A percentile compares a stretch with the other conserved stretches of the same genome.
Conservation (phyloP, 805 yeast genomes). For the Teunomyces cretensis region DNA sequence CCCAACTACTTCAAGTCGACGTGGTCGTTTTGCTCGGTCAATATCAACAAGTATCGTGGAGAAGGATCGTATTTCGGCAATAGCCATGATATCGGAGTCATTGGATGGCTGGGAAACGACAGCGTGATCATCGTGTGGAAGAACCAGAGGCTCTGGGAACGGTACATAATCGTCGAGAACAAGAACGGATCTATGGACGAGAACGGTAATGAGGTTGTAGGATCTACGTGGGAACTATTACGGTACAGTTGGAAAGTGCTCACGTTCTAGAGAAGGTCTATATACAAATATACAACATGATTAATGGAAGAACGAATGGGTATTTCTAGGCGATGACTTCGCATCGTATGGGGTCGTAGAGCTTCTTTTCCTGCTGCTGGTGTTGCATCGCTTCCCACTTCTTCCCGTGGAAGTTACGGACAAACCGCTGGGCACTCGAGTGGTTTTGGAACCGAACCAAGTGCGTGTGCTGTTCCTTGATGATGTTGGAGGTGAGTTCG, state of each 20-base stretch:
- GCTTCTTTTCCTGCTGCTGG: constrained; percentile 22
- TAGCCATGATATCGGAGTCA: constrained; percentile 29
- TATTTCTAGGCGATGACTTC: constrained; percentile 27
- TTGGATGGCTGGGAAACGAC: constrained; percentile 79
- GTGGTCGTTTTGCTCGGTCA: constrained; percentile 83
- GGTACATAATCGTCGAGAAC: constrained; percentile 65
- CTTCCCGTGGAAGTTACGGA: constrained; percentile 53
- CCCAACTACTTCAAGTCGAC: constrained; percentile 73
- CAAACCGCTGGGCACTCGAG: constrained; percentile 51
- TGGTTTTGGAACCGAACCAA: constrained; percentile 46
- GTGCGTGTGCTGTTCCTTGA: constrained; percentile 23
- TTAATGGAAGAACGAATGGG: neutral
- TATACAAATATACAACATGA: constrained; percentile 3
- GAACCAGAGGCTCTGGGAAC: constrained; percentile 77
- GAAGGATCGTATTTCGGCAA: constrained; percentile 9
- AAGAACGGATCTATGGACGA: constrained; percentile 14
- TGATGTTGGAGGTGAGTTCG: constrained; percentile 24
- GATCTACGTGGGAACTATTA: constrained; percentile 52
- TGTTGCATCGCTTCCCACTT: constrained; percentile 31
- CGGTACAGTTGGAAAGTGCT: constrained; percentile 72
- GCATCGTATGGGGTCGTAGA: constrained; percentile 39
- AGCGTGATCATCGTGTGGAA: constrained; percentile 76
- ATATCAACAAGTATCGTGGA: constrained; percentile 44
- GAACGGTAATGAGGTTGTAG: constrained; percentile 8
- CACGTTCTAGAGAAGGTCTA: constrained; percentile 29